Evolutionary conservation across 306 rosid species (phyloP), one percentile per base, ranked within the genome.

Genomic region (Pueraria montana): DNA sequence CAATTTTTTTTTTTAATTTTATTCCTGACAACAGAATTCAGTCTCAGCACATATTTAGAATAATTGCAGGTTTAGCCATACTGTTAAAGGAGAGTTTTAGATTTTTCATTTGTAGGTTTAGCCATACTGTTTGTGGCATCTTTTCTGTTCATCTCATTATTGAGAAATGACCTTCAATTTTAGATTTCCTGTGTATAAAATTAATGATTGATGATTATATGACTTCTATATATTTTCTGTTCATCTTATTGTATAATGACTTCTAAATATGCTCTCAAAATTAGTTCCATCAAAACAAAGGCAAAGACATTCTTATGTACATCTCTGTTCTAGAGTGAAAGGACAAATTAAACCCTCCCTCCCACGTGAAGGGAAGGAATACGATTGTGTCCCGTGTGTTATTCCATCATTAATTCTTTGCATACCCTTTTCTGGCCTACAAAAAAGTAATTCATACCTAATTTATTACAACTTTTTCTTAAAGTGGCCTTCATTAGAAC

Each of bases 81-180:
- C 59, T 76, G 63, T 80, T 84, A 36, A 48, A 48, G 82, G 73
- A 24, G 38, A 67, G 24, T 80, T 24, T 78, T 50, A 79, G 7
- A 42, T 74, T 61, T 68, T 68, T 74, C 64, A 8, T 74, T 80
- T n/a, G 69, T 23, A 74, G 72, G 67, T 80, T 74, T 76, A 56
- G 64, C 36, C 11, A 20, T 58, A 23, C 59, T 67, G 40, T 36
- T 48, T 59, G 27, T 23, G 63, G 42, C 40, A 75, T 76, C 69
- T 68, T 68, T 75, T 50, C 14, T 58, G 12, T 49, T 48, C 69
- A 75, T 79, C 53, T 50, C 72, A 1, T 32, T 59, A 55, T 65
- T 36, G 43, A 75, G 82, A 80, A 85, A 67, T 74, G 26, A 14
- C 8, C 20, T 61, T 59, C 66, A 34, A 21, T 68, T 64, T 79